phyloP scores from a whole-genome alignment of 2,329 filamentous ascomycete species.

The Tolypocladium nubicola region DNA sequence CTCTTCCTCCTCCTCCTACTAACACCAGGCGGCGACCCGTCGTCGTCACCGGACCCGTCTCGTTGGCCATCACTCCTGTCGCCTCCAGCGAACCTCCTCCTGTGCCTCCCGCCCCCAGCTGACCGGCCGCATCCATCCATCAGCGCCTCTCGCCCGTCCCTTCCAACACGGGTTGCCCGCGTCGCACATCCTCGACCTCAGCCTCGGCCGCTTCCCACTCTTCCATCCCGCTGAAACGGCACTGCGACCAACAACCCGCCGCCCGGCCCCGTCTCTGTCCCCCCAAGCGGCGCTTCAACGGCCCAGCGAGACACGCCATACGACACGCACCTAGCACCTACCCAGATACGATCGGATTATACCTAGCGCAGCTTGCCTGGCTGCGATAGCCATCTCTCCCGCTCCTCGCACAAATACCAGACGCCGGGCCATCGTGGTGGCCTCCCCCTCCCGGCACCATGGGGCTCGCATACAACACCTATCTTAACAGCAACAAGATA shows the following conservation, averaged over 20 bases:
- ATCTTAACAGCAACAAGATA: slow-evolving; percentile 76
- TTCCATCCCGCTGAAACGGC: neutral
- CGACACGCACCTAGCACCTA: too few relatives aligned
- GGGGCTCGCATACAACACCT: slow-evolving; percentile 87
- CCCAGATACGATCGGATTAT: neutral
- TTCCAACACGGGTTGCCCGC: neutral
- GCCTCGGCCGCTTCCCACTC: neutral
- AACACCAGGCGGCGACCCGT: neutral
- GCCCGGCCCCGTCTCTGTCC: neutral
- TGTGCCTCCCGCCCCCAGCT: neutral
- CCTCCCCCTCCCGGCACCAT: slow-evolving; percentile 33
- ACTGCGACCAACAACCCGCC: neutral
- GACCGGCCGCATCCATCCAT: neutral
- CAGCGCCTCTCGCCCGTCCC: neutral
- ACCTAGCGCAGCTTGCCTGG: neutral
- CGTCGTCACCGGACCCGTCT: neutral
- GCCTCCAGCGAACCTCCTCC: neutral
- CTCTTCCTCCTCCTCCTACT: neutral
- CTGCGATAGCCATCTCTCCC: neutral
- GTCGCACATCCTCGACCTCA: neutral
- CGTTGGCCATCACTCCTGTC: neutral
- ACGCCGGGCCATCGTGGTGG: neutral
- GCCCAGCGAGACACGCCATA: neutral
- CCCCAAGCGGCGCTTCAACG: neutral
- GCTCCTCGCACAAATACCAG: neutral